Percentiles rank a stretch among this genome's conserved stretches.
Evolutionary conservation across 1,284 basidiomycete genomes (phyloP).

Genomic region (Veloboletus limbatus): DNA sequence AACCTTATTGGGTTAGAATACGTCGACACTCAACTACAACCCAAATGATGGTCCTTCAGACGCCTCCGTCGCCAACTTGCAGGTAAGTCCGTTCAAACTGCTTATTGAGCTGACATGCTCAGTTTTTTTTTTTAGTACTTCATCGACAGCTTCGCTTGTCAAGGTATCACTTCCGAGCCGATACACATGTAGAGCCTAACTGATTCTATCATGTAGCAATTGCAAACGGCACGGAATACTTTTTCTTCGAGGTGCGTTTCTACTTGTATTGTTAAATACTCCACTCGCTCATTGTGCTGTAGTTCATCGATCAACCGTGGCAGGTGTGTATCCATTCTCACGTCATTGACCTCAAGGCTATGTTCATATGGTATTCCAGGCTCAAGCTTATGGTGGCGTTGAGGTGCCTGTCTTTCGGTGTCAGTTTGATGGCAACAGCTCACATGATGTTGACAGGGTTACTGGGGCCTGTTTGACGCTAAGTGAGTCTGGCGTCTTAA

Average conservation of each 20-base stretch:
- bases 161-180: slow-evolving; percentile 30
- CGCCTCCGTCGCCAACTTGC: slow-evolving; percentile 69
- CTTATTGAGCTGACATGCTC: slow-evolving; percentile 2
- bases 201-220: slow-evolving; percentile 51
- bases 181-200: slow-evolving; percentile 1
- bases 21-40: slow-evolving; percentile 49
- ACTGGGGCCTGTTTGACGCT: slow-evolving; percentile 63
- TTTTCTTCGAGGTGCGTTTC: slow-evolving; percentile 69
- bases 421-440: slow-evolving; percentile 10
- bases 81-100: slow-evolving; percentile 37
- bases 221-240: slow-evolving; percentile 76
- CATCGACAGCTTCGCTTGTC: slow-evolving; percentile 84
- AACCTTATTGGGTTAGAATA: slow-evolving; percentile 41
- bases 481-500: slow-evolving; percentile 51
- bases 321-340: slow-evolving; percentile 46
- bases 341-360: neutral
- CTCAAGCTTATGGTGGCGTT: slow-evolving; percentile 69
- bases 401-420: slow-evolving; percentile 53
- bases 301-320: slow-evolving; percentile 86
- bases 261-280: neutral
- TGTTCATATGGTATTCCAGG: slow-evolving; percentile 20
- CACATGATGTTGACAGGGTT: slow-evolving; percentile 34
- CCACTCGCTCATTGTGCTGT: slow-evolving; percentile 20
- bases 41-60: slow-evolving; percentile 62
- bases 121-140: slow-evolving; percentile 48